Base-by-base conservation (phyloP, 2,329 filamentous ascomycete genomes). In the Cadophora sp. region DNA sequence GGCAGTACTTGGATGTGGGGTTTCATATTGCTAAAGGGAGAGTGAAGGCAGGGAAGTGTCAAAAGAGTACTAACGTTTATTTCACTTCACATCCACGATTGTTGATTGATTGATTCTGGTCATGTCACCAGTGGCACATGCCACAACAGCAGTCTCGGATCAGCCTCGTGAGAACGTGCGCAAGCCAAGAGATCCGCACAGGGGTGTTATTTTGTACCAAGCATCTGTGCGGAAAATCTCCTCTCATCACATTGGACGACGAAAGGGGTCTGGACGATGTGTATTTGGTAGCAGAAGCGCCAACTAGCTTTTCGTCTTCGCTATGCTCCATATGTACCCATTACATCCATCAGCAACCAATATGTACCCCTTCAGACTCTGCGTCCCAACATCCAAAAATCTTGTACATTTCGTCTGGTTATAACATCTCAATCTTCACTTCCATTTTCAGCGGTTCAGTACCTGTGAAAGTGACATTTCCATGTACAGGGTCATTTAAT, bases 401-500 rank as follows among this genome's bases (percentile, higher is more conserved):
- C 34, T n/a, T 29, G 34, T 61, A 29, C 48, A 29, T 16, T 11
- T 37, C 14, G n/a, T 5, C 37, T 24, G 2, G 27, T 65, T 31
- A 66, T 48, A 66, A 22, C 48, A 66, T 48, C 46, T 66, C 58
- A 46, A 43, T 27, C 51, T 59, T 53, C 46, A 59, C 19, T 40
- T 53, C 48, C 48, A 26, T 55, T 22, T 56, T 29, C 4, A 46
- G 24, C 8, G 31, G 27, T 31, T 14, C 24, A 2, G 22, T 29
- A n/a, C 29, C 24, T 27, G 34, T 29, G 26, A 62, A 7, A 2
- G 58, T 66, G 26, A 62, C 58, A n/a, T 66, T 66, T 11, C 59
- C 60, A 59, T 67, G 22, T 16, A 26, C 58, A 50, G 69, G 64
- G 16, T 46, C 58, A 31, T 69, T 34, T 16, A 71, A 40, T 53